phyloP scores from a whole-genome alignment of 306 rosid genomes.

The Quillaja saponaria region DNA sequence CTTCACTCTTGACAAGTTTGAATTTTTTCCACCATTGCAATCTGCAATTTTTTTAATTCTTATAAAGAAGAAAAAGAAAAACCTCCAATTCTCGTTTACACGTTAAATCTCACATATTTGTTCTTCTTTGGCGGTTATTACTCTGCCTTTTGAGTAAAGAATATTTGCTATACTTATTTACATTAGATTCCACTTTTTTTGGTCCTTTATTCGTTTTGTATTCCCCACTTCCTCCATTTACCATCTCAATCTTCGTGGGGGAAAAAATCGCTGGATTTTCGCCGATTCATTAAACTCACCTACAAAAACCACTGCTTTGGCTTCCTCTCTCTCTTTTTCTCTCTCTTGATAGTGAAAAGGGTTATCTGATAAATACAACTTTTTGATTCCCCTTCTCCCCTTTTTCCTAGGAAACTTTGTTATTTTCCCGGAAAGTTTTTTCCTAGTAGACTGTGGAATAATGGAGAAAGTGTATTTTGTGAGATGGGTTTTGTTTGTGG shows the following conservation, averaged over 20 bases:
- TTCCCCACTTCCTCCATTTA: not conserved
- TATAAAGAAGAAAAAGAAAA: not conserved
- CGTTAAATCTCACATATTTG: too few relatives aligned
- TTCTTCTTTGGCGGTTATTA: too few relatives aligned
- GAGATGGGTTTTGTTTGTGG: constrained; percentile 39
- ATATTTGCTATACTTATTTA: too few relatives aligned
- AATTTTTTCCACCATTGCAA: too few relatives aligned
- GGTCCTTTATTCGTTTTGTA: not conserved
- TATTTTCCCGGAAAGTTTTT: not conserved
- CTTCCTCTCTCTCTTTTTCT: constrained; percentile 3
- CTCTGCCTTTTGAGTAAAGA: not conserved
- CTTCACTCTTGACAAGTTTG: not conserved
- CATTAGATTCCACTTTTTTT: not conserved
- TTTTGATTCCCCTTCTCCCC: not conserved
- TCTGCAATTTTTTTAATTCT: too few relatives aligned
- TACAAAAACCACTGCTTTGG: constrained; percentile 41
- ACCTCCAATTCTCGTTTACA: not conserved
- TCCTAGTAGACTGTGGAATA: not conserved
- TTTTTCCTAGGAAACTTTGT: not conserved
- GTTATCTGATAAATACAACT: not conserved
- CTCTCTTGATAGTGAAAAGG: not conserved
- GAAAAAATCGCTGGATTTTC: constrained; percentile 38
- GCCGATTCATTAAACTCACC: constrained; percentile 38
- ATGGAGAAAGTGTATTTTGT: constrained; percentile 44
- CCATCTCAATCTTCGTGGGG: constrained; percentile 37